Evolutionary conservation across 345 rosid species (phyloP), one percentile per base, ranked within the genome.

Genomic region (Capsella bursapastoris): DNA sequence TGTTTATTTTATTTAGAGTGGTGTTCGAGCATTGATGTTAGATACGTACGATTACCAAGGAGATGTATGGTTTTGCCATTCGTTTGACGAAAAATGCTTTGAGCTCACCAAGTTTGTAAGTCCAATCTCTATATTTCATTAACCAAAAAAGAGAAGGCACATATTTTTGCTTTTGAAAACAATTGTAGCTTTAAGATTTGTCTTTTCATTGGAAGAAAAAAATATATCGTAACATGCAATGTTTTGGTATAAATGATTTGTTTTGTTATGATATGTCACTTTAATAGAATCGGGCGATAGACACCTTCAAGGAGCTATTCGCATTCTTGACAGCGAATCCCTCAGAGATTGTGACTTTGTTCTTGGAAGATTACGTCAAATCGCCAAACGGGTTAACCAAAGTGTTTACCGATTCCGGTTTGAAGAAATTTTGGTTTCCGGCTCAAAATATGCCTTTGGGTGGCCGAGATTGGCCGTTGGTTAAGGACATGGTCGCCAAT

Each of bases 1-100:
- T 8, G 9, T 37, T 2, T 41, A 25, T 44, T 15, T 32, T 47
- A 8, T 56, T 65, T 74, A 88, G 90, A 86, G 84, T 64, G 90
- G 90, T 69, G 90, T 78, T 73, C 82, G 89, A 78, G 89, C 82
- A 18, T 77, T 88, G 71, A 85, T 86, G 93, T 80, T 88, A 49
- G 89, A 86, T 69, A 78, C 84, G 0, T 86, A 88, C 37, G 93
- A 88, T 78, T 88, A 85, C 52, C 41, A 71, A 34, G 88, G 74
- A 56, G 90, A 84, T 28, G 78, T 88, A 8, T 86, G 90, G 93
- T 58, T 85, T 50, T 88, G 93, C 25, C 93, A 89, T 81, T 86
- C 91, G 2, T 76, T 85, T 50, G 57, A 77, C 1, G 48, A 76
- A 53, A 25, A 80, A 49, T 88, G 93, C 53, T 57, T 71, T 57